phyloP scores from a whole-genome alignment of 257 asterid genomes.

The Penstemon newberryi region DNA sequence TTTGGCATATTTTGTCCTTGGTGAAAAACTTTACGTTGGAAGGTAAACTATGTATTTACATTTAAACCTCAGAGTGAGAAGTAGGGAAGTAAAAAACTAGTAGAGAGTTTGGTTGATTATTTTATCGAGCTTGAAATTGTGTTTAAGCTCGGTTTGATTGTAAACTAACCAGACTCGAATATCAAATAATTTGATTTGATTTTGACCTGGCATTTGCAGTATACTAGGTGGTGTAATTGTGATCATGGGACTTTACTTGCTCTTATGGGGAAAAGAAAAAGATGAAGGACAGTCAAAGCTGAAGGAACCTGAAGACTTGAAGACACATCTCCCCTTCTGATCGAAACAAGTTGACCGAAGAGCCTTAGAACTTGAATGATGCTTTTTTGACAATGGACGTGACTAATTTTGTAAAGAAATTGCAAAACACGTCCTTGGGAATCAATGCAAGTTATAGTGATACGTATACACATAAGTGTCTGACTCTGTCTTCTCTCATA shows the following conservation, averaged over 20 bases:
- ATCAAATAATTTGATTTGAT: too few species aligned
- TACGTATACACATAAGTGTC: too few species aligned
- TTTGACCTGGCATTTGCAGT: slow-evolving; percentile 37
- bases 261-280: slow-evolving; percentile 73
- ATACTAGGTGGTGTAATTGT: slow-evolving; percentile 61
- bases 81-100: too few species aligned
- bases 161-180: too few species aligned
- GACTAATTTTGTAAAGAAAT: too few species aligned
- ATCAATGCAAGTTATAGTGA: too few species aligned
- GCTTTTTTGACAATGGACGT: too few species aligned
- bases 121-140: neutral
- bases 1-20: slow-evolving; percentile 60
- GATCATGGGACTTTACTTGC: slow-evolving; percentile 62
- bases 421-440: too few species aligned
- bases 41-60: slow-evolving; percentile 39
- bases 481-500: too few species aligned
- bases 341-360: slow-evolving; percentile 27
- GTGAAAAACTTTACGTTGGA: slow-evolving; percentile 64
- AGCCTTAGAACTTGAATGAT: slow-evolving; percentile 26
- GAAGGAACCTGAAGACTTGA: slow-evolving; percentile 40
- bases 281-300: slow-evolving; percentile 37
- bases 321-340: slow-evolving; percentile 30
- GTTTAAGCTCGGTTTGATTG: neutral
- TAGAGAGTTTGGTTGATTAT: too few species aligned
- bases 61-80: neutral